A percentile compares a stretch with the other conserved stretches of the same genome.
Evolutionary conservation across 2,329 filamentous ascomycete species (phyloP).

Genomic region (Gremmenia infestans): DNA sequence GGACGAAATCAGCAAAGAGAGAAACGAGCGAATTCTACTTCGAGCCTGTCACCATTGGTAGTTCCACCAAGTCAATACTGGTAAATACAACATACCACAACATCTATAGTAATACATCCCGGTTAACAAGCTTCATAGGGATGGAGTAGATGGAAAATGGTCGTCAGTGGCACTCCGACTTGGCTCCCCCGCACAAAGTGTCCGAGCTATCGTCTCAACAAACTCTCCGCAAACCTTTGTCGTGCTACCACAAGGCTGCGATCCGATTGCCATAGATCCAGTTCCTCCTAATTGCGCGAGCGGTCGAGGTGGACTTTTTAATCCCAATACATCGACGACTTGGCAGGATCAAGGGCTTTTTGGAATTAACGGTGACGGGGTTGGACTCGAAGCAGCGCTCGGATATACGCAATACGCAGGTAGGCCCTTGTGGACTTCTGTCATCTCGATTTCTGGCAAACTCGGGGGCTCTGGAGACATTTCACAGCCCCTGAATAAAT

Average conservation of each 20-base stretch:
- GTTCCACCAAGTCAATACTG: slow-evolving; percentile 19
- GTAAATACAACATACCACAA: background rate
- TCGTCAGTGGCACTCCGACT: slow-evolving; percentile 59
- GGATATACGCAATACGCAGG: slow-evolving; percentile 30
- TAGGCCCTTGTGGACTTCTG: too few species aligned
- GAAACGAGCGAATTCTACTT: background rate
- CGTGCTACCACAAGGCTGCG: slow-evolving; percentile 29
- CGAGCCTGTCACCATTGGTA: slow-evolving; percentile 9
- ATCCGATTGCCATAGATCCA: slow-evolving; percentile 27
- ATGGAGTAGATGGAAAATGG: slow-evolving; percentile 64
- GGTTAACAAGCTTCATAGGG: slow-evolving; percentile 35
- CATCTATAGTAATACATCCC: background rate
- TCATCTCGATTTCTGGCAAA: too few species aligned
- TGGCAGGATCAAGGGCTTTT: slow-evolving; percentile 42
- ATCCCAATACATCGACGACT: slow-evolving; percentile 45
- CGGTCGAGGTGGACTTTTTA: slow-evolving; percentile 55
- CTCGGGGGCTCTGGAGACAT: too few species aligned
- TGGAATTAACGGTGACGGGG: slow-evolving; percentile 33
- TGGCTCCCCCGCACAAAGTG: slow-evolving; percentile 45
- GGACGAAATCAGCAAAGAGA: background rate
- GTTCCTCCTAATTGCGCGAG: slow-evolving; percentile 34
- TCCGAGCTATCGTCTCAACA: slow-evolving; percentile 36
- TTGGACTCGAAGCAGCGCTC: slow-evolving; percentile 37
- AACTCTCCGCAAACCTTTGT: slow-evolving; percentile 36
- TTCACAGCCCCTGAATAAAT: too few species aligned